phyloP scores from a whole-genome alignment of 805 yeast species.

The Saccharomycopsis lassenensis region DNA sequence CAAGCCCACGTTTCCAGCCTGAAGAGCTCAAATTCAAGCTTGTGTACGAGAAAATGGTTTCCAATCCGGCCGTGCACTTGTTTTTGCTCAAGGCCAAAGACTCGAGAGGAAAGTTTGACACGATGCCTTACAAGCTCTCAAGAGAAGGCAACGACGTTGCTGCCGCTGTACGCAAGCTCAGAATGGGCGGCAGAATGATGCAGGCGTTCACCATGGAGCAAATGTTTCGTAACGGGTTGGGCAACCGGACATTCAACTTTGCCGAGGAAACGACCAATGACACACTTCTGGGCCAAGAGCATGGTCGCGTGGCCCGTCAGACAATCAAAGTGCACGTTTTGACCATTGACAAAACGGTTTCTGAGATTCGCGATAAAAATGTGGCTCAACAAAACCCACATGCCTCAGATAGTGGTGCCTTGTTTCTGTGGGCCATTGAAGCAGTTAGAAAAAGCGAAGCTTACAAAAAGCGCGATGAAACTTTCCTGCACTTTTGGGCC shows the following conservation, averaged over 20 bases:
- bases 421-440: conserved; percentile 73
- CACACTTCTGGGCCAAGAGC: conserved; percentile 40
- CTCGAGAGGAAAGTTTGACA: conserved; percentile 59
- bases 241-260: conserved; percentile 67
- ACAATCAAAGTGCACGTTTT: conserved; percentile 74
- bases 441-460: conserved; percentile 43
- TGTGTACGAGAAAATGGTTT: conserved; percentile 42
- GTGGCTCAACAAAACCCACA: conserved; percentile 76
- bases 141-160: conserved; percentile 57
- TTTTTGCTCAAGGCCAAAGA: conserved; percentile 71
- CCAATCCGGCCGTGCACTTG: conserved; percentile 71
- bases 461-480: conserved; percentile 12
- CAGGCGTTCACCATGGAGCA: conserved; percentile 88
- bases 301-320: conserved; percentile 30
- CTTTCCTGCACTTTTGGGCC: conserved; percentile 29
- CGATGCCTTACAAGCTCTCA: conserved; percentile 39
- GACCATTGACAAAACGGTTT: conserved; percentile 52
- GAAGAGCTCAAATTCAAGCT: conserved; percentile 25
- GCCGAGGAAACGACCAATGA: conserved; percentile 47
- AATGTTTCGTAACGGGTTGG: conserved; percentile 69
- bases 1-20: conserved; percentile 9
- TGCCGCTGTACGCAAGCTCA: conserved; percentile 60
- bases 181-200: conserved; percentile 80
- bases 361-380: conserved; percentile 66
- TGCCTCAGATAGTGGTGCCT: conserved; percentile 64